Percentiles rank a stretch among this genome's conserved stretches.
These are phyloP conservation scores for Paecilomyces formosus DNA, from an alignment of 2,329 filamentous ascomycete genomes.

Conservation along the genomic window DNA sequence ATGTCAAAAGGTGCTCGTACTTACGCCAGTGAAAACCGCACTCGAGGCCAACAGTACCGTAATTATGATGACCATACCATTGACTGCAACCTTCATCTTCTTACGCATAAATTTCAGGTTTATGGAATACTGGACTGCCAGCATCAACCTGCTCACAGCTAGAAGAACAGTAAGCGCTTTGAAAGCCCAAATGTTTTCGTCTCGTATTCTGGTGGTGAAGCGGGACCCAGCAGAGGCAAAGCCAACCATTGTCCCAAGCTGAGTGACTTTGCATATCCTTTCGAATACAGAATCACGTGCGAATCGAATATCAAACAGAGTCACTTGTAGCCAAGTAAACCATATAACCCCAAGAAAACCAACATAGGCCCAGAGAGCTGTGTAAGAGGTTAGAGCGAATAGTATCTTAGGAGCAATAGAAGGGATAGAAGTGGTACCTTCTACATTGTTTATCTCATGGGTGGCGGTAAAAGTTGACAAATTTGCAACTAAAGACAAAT, in stretches of 20 bases:
- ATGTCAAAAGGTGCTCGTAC: background rate
- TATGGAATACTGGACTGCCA: slow-evolving; percentile 48
- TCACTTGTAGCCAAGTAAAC: slow-evolving; percentile 61
- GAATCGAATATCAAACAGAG: slow-evolving; percentile 60
- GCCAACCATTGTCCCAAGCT: slow-evolving; percentile 58
- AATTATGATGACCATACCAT: slow-evolving; percentile 21
- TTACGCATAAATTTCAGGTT: slow-evolving; percentile 19
- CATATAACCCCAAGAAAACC: slow-evolving; percentile 54
- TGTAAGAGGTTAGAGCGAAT: slow-evolving; percentile 8
- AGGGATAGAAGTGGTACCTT: slow-evolving; percentile 15
- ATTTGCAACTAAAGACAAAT: slow-evolving; percentile 58
- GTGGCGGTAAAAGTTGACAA: slow-evolving; percentile 54
- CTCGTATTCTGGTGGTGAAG: slow-evolving; percentile 33
- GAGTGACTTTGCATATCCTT: slow-evolving; percentile 49
- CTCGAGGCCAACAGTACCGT: slow-evolving; percentile 20
- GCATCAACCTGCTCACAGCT: slow-evolving; percentile 45
- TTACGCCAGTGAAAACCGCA: slow-evolving; percentile 20
- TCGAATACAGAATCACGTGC: slow-evolving; percentile 58
- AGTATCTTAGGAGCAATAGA: background rate
- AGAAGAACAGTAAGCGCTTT: slow-evolving; percentile 37
- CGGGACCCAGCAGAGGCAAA: slow-evolving; percentile 53
- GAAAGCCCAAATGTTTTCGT: slow-evolving; percentile 38
- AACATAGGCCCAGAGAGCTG: slow-evolving; percentile 40
- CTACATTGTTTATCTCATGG: slow-evolving; percentile 47
- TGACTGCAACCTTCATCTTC: slow-evolving; percentile 18